Evolutionary conservation across 1,139 yeast species (phyloP), one percentile per base, ranked within the genome.

Genomic region (Lodderomyces pseudojiufengensis): DNA sequence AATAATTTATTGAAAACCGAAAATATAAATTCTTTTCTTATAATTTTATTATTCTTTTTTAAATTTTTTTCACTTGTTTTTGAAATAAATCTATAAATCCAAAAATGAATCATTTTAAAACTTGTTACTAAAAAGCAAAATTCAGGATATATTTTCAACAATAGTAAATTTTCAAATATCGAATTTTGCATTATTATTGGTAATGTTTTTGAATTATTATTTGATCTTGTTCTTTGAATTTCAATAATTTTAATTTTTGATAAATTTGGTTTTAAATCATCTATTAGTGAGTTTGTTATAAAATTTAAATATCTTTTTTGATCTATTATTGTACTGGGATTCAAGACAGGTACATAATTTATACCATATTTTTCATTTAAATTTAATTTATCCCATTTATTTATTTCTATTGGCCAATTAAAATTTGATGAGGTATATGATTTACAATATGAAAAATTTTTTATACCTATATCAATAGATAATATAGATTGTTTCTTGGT

Each of bases 391-490:
- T 54, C 50, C 73, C 73, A 67, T 12, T 45, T 41, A 23, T 33
- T 40, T 5, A 38, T 31, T 5, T 22, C 32, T 10, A 34, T 11
- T 3, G 46, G 53, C 33, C 35, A 38, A 16, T 23, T 13, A 5
- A 22, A 16, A 15, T 27, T 29, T 4, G 39, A 35, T 26, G 49
- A 36, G 4, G 40, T 38, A 23, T 39, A 32, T 10, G 57, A 43
- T 33, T 54, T 53, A 47, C 73, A 67, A 43, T 58, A 66, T 3
- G 70, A 57, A 39, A 68, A 65, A 48, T 68, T 66, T 48, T 66
- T 67, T 37, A 67, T 48, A 5, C 74, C 74, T 10, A 68, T 55
- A 42, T 68, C 74, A 9, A 68, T 53, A 9, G 69, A 52, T 28
- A 57, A 45, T 23, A 41, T 43, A 10, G 41, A n/a, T 10, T 47